phyloP scores from a whole-genome alignment of 2,329 filamentous ascomycete genomes.

The Beauveria brongniartii region DNA sequence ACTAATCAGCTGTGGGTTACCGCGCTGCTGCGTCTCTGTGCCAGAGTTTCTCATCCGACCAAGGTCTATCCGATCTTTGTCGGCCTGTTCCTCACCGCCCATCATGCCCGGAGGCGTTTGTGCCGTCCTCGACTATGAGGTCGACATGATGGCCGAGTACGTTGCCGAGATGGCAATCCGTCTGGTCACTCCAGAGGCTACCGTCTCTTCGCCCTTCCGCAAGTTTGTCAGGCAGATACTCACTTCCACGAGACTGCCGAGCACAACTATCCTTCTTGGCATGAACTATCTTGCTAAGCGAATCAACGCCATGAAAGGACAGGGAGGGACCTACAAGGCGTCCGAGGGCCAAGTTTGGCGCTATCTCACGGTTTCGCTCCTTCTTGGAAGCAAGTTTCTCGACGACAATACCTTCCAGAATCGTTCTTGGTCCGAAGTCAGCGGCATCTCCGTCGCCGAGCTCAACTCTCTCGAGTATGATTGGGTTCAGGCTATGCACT shows the following conservation, averaged over 20 bases:
- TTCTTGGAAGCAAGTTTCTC: conserved; percentile 89
- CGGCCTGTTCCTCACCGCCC: conserved; percentile 26
- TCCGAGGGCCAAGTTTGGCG: conserved; percentile 73
- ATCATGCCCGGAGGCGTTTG: conserved; percentile 76
- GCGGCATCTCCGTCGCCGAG: conserved; percentile 75
- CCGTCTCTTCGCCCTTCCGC: conserved; percentile 64
- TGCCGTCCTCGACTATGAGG: conserved; percentile 91
- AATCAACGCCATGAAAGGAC: conserved; percentile 62
- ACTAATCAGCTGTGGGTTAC: neutral
- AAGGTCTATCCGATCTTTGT: conserved; percentile 34
- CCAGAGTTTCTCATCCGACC: conserved; percentile 23
- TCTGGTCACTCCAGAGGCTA: conserved; percentile 43
- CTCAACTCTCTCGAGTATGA: conserved; percentile 81
- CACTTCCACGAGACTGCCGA: conserved; percentile 80
- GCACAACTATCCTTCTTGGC: conserved; percentile 82
- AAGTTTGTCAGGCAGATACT: conserved; percentile 91
- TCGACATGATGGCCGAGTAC: conserved; percentile 93
- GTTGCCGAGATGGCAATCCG: conserved; percentile 77
- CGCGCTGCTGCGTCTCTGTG: conserved; percentile 13
- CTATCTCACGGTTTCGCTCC: conserved; percentile 73
- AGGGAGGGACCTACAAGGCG: conserved; percentile 42
- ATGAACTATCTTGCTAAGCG: conserved; percentile 83
- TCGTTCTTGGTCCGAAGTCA: conserved; percentile 92
- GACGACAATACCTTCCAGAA: conserved; percentile 98
- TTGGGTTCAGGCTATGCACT: conserved; percentile 77